Evolutionary conservation across 2,329 filamentous ascomycete genomes (phyloP).

Genomic region (Aspergillus sp.): DNA sequence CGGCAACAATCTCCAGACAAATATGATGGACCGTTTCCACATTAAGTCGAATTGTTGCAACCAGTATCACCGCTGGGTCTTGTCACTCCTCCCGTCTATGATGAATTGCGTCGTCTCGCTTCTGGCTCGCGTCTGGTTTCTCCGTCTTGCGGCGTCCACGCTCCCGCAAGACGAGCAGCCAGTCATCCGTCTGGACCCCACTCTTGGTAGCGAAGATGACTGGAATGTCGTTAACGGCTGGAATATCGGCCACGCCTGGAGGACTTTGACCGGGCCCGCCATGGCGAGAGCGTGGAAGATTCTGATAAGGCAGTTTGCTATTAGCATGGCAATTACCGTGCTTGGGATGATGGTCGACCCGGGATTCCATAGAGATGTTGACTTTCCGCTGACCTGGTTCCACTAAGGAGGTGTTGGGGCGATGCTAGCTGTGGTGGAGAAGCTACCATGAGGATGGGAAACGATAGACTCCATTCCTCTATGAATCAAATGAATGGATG

Average conservation of each 20-base stretch:
- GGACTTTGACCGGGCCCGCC: not conserved
- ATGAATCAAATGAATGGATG: too few relatives aligned
- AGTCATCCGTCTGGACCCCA: not conserved
- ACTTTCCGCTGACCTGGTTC: not conserved
- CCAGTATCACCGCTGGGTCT: not conserved
- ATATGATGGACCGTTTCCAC: not conserved
- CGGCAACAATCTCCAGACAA: not conserved
- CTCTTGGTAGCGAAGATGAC: not conserved
- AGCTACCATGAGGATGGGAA: too few relatives aligned
- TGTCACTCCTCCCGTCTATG: not conserved
- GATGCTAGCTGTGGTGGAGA: too few relatives aligned
- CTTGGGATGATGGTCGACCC: not conserved
- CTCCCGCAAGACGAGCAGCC: not conserved
- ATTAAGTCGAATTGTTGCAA: not conserved
- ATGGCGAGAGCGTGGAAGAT: not conserved
- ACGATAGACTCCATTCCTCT: too few relatives aligned
- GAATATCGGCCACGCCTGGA: not conserved
- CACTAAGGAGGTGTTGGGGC: too few relatives aligned
- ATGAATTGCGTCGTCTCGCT: not conserved
- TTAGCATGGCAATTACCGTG: not conserved
- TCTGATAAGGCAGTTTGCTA: not conserved
- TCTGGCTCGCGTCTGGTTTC: not conserved
- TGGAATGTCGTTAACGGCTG: not conserved
- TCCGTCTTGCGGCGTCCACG: not conserved
- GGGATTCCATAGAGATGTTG: slow-evolving; percentile 1